phyloP scores from a whole-genome alignment of 495 filamentous ascomycete genomes.

The Pyrenula massariospora region DNA sequence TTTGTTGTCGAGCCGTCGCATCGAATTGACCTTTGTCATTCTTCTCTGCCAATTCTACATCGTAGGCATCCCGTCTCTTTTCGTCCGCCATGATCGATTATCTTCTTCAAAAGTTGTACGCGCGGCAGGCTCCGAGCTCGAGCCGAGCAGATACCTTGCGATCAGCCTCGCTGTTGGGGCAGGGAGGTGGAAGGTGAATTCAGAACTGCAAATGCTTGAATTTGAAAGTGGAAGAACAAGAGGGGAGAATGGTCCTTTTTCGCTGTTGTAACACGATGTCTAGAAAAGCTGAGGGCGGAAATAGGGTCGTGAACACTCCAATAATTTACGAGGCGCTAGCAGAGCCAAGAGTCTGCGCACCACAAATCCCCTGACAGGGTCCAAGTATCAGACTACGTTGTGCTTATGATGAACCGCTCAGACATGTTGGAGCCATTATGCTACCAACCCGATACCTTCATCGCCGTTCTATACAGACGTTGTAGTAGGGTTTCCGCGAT shows the following conservation, averaged over 20 bases:
- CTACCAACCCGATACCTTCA: no score
- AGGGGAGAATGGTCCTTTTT: no score
- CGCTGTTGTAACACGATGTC: background rate
- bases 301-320: background rate
- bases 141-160: background rate
- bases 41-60: constrained; percentile 62
- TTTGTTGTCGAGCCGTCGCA: constrained; percentile 25
- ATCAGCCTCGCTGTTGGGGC: no score
- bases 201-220: no score
- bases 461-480: no score
- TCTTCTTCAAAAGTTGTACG: background rate
- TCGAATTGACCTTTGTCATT: constrained; percentile 43
- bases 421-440: no score
- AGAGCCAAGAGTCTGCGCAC: background rate
- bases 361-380: background rate
- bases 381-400: no score
- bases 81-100: constrained; percentile 51
- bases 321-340: background rate
- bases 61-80: constrained; percentile 77
- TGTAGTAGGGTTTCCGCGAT: no score
- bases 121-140: background rate
- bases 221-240: no score
- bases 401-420: no score
- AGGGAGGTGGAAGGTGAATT: no score
- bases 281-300: background rate